phyloP scores from a whole-genome alignment of 192 early-diverging fungal genomes.

The Umbelopsis sp. region DNA sequence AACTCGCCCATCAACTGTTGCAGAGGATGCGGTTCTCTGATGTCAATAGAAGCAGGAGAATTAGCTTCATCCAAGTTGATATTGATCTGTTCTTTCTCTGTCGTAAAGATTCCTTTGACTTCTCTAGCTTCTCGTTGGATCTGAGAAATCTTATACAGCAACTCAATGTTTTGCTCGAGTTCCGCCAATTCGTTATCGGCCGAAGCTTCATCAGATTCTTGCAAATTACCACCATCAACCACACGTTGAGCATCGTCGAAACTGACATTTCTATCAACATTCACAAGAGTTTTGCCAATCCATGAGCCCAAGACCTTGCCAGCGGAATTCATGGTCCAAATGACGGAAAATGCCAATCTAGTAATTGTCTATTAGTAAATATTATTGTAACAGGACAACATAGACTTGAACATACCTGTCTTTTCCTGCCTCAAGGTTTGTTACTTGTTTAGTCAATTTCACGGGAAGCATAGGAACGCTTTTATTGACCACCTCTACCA shows the following conservation, averaged over 20 bases:
- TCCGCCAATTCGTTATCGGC: conserved; percentile 29
- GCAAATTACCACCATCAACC: conserved; percentile 63
- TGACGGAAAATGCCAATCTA: conserved; percentile 84
- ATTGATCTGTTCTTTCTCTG: conserved; percentile 49
- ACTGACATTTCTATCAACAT: not conserved
- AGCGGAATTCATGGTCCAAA: conserved; percentile 92
- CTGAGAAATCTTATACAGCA: conserved; percentile 65
- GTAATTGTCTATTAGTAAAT: not conserved
- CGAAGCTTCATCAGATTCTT: conserved; percentile 46
- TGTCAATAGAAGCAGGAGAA: conserved; percentile 86
- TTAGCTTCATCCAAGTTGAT: conserved; percentile 90
- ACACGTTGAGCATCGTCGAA: conserved; percentile 65
- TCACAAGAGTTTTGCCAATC: conserved; percentile 88
- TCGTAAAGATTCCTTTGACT: conserved; percentile 56
- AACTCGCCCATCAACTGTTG: conserved; percentile 95
- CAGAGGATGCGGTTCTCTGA: conserved; percentile 92
- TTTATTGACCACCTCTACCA: conserved; percentile 95
- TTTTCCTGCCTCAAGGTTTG: conserved; percentile 87
- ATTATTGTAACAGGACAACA: not conserved
- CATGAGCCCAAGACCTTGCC: conserved; percentile 76
- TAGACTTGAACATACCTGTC: conserved; percentile 49
- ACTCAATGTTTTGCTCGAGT: conserved; percentile 44
- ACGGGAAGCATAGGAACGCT: conserved; percentile 98
- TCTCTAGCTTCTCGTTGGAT: conserved; percentile 73
- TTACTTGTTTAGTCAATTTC: conserved; percentile 88